These are phyloP conservation scores for Hordeum pubiflorum DNA, from an alignment of 202 grass and related monocot species.

Conservation along the genomic window DNA sequence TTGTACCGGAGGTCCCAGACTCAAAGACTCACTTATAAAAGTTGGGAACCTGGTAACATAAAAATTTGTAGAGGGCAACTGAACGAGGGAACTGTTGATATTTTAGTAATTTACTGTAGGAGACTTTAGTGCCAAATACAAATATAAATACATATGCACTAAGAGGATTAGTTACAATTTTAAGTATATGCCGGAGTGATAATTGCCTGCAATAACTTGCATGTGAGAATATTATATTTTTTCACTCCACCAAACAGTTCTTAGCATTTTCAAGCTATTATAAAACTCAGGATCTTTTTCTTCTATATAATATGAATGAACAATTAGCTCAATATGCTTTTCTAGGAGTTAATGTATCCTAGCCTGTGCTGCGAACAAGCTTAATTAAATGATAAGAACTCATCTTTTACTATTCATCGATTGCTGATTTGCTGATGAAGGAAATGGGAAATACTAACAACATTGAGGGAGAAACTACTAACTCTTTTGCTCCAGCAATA, in stretches of 20 bases:
- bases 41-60: neutral
- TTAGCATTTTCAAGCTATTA: neutral
- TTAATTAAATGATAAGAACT: slow-evolving; percentile 6
- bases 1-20: neutral
- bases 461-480: slow-evolving; percentile 10
- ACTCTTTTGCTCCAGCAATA: slow-evolving; percentile 61
- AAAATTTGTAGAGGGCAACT: neutral
- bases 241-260: neutral
- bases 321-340: neutral
- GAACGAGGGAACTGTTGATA: neutral
- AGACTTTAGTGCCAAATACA: neutral
- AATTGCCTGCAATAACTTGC: neutral
- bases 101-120: neutral
- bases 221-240: neutral
- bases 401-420: neutral
- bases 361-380: neutral
- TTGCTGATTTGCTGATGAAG: neutral
- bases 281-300: neutral
- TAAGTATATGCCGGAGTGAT: neutral
- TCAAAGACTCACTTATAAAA: neutral
- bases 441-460: slow-evolving; percentile 22
- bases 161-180: neutral
- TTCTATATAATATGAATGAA: neutral
- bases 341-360: neutral
- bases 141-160: neutral